These are phyloP conservation scores for Podosphaera fusca DNA, from an alignment of 2,329 filamentous ascomycete genomes.

Conservation along the genomic window DNA sequence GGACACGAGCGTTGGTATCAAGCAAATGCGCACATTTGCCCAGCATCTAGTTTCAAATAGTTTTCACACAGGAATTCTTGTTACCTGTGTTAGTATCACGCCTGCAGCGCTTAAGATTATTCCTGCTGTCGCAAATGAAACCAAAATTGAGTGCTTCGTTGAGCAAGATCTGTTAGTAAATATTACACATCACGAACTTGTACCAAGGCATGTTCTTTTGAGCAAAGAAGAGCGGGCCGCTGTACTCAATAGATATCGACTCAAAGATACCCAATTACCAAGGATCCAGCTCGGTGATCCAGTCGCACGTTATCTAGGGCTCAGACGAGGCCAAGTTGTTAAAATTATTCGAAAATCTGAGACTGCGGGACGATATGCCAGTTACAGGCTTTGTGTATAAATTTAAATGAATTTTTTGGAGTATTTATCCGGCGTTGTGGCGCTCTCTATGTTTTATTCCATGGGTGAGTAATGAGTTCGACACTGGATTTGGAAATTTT, in stretches of 20 bases:
- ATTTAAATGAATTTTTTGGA: not conserved
- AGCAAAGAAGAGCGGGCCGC: constrained; percentile 75
- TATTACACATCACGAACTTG: constrained; percentile 92
- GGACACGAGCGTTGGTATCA: constrained; percentile 63
- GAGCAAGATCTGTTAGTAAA: constrained; percentile 94
- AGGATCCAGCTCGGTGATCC: constrained; percentile 81
- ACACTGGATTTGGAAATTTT: too few relatives aligned
- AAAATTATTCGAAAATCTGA: constrained; percentile 95
- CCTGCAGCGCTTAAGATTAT: constrained; percentile 74
- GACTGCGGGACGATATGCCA: constrained; percentile 88
- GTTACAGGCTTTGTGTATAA: constrained; percentile 54
- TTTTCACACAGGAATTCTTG: constrained; percentile 77
- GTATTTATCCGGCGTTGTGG: not conserved
- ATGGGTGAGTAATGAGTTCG: too few relatives aligned
- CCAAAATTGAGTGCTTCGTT: constrained; percentile 80
- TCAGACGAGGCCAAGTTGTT: constrained; percentile 82
- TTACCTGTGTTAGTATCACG: constrained; percentile 63
- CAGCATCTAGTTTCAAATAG: constrained; percentile 57
- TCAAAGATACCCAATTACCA: constrained; percentile 95
- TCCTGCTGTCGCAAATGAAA: constrained; percentile 48
- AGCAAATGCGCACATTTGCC: constrained; percentile 77
- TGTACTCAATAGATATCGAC: constrained; percentile 66
- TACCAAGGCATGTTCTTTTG: constrained; percentile 78
- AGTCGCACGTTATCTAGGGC: constrained; percentile 72
- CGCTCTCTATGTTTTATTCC: too few relatives aligned